phyloP scores from a whole-genome alignment of 495 filamentous ascomycete genomes.

The Penicilliopsis zonata region DNA sequence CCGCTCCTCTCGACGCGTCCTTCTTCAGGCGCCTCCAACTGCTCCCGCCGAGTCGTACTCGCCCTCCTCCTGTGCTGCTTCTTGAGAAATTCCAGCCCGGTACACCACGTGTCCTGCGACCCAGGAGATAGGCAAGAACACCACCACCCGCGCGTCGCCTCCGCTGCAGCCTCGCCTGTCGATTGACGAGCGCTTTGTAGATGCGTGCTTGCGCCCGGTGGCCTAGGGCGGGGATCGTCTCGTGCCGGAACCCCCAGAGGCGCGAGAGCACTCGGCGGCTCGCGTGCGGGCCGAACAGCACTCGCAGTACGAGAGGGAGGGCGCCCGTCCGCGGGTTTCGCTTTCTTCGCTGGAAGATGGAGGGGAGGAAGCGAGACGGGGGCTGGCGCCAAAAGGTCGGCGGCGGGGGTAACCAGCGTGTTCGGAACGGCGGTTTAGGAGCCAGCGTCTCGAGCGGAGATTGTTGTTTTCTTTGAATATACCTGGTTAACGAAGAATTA shows the following conservation, averaged over 20 bases:
- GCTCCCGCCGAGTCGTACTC: no score
- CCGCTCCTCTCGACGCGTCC: slow-evolving; percentile 3
- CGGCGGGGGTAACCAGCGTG: slow-evolving; percentile 16
- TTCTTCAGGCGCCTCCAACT: no score
- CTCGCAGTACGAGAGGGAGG: slow-evolving; percentile 17
- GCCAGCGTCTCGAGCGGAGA: slow-evolving; percentile 21
- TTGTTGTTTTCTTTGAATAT: background rate
- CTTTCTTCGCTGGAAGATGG: slow-evolving; percentile 9
- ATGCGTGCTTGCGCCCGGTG: slow-evolving; percentile 60
- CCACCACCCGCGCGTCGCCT: slow-evolving; percentile 17
- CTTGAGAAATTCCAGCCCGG: no score
- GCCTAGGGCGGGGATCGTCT: slow-evolving; percentile 58
- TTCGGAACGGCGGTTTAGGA: slow-evolving; percentile 25
- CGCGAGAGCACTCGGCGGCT: slow-evolving; percentile 47
- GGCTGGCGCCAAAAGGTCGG: slow-evolving; percentile 11
- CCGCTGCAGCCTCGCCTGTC: slow-evolving; percentile 41
- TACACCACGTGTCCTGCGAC: slow-evolving; percentile 35
- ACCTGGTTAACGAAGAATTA: background rate
- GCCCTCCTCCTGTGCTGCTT: slow-evolving; percentile 5
- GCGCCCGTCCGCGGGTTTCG: slow-evolving; percentile 7
- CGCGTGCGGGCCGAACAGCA: slow-evolving; percentile 45
- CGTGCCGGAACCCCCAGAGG: slow-evolving; percentile 56
- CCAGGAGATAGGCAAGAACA: slow-evolving; percentile 38
- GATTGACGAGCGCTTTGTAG: slow-evolving; percentile 57
- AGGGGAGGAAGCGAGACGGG: slow-evolving; percentile 9